Conservation (phyloP, 2,329 filamentous ascomycete species). For the Penicillium sp. region DNA sequence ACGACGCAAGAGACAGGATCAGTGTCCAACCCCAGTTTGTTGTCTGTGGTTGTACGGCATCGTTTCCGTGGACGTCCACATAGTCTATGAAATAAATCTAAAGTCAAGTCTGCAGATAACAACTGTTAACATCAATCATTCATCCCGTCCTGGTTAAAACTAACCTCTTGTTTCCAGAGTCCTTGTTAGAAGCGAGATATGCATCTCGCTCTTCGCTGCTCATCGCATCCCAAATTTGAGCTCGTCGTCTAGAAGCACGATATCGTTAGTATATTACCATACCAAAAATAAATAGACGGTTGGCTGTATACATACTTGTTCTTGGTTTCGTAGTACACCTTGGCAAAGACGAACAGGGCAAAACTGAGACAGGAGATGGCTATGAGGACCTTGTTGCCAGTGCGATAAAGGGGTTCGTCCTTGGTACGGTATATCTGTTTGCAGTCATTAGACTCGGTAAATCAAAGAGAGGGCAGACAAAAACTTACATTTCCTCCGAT, state of each 20-base stretch:
- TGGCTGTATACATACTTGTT: conserved; percentile 31
- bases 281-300: conserved; percentile 5
- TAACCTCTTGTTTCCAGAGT: conserved; percentile 43
- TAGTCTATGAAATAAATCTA: conserved; percentile 24
- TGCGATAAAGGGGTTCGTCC: conserved; percentile 56
- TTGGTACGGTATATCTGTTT: conserved; percentile 52
- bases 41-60: too few species aligned
- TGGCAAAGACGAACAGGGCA: conserved; percentile 46
- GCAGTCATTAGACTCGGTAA: not conserved
- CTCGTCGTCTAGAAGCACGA: conserved; percentile 24
- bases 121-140: not conserved
- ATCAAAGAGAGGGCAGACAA: not conserved
- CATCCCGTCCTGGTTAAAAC: not conserved
- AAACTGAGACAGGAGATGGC: conserved; percentile 49
- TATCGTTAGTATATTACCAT: not conserved
- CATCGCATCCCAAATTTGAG: conserved; percentile 39
- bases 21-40: too few species aligned
- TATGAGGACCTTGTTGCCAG: conserved; percentile 56
- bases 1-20: not conserved
- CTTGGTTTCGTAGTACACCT: conserved; percentile 37
- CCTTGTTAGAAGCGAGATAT: conserved; percentile 36
- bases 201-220: conserved; percentile 32
- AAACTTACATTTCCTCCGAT: conserved; percentile 35
- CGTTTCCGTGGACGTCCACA: too few species aligned
- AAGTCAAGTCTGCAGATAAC: conserved; percentile 32